Percentiles rank a stretch among this genome's conserved stretches.
These are phyloP conservation scores for Paraconiothyrium brasiliense DNA, from an alignment of 2,329 filamentous ascomycete genomes.

Conservation along the genomic window DNA sequence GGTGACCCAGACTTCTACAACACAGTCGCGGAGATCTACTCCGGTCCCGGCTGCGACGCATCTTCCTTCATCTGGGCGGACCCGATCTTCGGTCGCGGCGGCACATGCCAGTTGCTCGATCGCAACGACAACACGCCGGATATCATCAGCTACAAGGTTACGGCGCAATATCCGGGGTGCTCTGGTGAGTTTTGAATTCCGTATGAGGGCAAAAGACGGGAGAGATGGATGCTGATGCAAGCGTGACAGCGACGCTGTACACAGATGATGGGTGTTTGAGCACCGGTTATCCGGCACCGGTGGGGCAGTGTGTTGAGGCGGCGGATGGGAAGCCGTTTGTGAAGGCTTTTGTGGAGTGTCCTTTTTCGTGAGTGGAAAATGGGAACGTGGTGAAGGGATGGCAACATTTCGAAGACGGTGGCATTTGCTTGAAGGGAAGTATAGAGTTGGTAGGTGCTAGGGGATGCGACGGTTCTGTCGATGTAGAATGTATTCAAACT, in stretches of 20 bases:
- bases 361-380: conserved; percentile 12
- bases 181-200: conserved; percentile 12
- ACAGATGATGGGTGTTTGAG: conserved; percentile 22
- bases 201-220: neutral
- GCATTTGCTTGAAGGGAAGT: no score
- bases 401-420: no score
- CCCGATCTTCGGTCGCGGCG: conserved; percentile 24
- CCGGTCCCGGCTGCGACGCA: conserved; percentile 14
- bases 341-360: conserved; percentile 24
- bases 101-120: conserved; percentile 23
- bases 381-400: no score
- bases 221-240: neutral
- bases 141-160: conserved; percentile 23
- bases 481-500: no score
- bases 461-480: no score
- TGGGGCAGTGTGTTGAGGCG: conserved; percentile 19
- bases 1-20: conserved; percentile 24
- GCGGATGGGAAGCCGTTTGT: conserved; percentile 20
- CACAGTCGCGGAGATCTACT: conserved; percentile 26
- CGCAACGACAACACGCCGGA: conserved; percentile 27
- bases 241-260: conserved; percentile 18
- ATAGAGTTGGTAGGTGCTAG: no score
- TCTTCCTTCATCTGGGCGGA: conserved; percentile 21
- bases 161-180: conserved; percentile 19
- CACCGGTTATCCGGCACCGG: conserved; percentile 18